Conservation (phyloP, 1,139 yeast genomes). For the Candida frijolesensis region DNA sequence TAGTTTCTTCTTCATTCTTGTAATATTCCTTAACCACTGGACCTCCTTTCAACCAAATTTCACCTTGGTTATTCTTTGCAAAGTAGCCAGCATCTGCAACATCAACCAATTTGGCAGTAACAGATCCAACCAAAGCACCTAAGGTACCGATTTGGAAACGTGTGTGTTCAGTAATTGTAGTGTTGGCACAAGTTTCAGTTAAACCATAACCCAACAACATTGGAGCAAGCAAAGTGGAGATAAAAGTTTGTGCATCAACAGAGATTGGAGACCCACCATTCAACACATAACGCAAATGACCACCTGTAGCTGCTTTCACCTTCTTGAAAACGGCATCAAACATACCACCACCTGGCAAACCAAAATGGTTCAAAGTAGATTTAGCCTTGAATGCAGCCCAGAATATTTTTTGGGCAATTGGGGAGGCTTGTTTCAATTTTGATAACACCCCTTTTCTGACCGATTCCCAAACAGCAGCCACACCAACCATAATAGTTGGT, state of each 20-base stretch:
- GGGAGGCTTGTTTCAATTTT: constrained; percentile 70
- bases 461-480: constrained; percentile 98
- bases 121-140: constrained; percentile 81
- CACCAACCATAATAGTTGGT: constrained; percentile 97
- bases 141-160: constrained; percentile 72
- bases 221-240: constrained; percentile 78
- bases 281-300: constrained; percentile 68
- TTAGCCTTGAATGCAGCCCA: constrained; percentile 89
- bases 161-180: constrained; percentile 66
- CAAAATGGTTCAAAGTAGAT: constrained; percentile 56
- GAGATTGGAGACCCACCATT: constrained; percentile 97
- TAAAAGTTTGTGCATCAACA: constrained; percentile 80
- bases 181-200: constrained; percentile 94
- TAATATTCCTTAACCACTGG: constrained; percentile 77
- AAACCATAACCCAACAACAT: constrained; percentile 95
- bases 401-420: constrained; percentile 74
- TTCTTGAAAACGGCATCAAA: constrained; percentile 77
- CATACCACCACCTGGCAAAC: constrained; percentile 71
- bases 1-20: constrained; percentile 81
- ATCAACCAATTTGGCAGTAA: constrained; percentile 88
- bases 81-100: constrained; percentile 90
- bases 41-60: constrained; percentile 76
- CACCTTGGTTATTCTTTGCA: constrained; percentile 94
- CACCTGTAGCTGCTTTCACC: constrained; percentile 95
- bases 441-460: constrained; percentile 89